Percentiles rank a stretch among this genome's conserved stretches.
These are phyloP conservation scores for Lactuca sativa DNA, from an alignment of 129 eudicot species.

Conservation along the genomic window DNA sequence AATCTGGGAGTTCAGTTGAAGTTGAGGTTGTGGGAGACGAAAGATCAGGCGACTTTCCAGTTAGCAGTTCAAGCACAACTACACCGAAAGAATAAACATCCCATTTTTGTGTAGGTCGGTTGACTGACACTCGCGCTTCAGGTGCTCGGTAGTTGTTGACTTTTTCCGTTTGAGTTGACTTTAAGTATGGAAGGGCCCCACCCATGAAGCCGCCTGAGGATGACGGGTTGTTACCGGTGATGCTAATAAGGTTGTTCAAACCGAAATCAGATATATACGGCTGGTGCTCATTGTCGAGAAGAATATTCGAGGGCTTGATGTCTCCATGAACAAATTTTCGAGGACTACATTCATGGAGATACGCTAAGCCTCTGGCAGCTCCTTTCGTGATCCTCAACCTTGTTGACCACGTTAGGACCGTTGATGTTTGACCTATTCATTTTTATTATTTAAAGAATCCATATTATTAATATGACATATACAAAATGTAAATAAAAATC, in stretches of 20 bases:
- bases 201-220: constrained; percentile 95
- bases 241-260: constrained; percentile 67
- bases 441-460: constrained; percentile 32
- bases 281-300: constrained; percentile 72
- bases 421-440: constrained; percentile 50
- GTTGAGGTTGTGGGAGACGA: constrained; percentile 79
- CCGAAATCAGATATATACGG: constrained; percentile 92
- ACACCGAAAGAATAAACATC: constrained; percentile 96
- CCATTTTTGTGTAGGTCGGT: constrained; percentile 85
- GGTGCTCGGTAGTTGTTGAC: constrained; percentile 80
- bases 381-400: constrained; percentile 84
- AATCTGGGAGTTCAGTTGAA: constrained; percentile 63
- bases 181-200: constrained; percentile 79
- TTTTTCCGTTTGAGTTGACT: constrained; percentile 53
- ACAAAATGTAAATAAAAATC: not conserved
- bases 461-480: not conserved
- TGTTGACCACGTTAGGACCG: constrained; percentile 66
- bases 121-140: constrained; percentile 59
- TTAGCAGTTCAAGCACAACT: constrained; percentile 72
- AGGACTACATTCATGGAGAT: constrained; percentile 98
- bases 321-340: constrained; percentile 96
- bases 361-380: constrained; percentile 84
- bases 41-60: constrained; percentile 83
- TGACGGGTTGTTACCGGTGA: constrained; percentile 86
- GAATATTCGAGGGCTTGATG: constrained; percentile 89